These are phyloP conservation scores for Solanum pimpinellifolium DNA, from an alignment of 257 asterid genomes.

Conservation along the genomic window DNA sequence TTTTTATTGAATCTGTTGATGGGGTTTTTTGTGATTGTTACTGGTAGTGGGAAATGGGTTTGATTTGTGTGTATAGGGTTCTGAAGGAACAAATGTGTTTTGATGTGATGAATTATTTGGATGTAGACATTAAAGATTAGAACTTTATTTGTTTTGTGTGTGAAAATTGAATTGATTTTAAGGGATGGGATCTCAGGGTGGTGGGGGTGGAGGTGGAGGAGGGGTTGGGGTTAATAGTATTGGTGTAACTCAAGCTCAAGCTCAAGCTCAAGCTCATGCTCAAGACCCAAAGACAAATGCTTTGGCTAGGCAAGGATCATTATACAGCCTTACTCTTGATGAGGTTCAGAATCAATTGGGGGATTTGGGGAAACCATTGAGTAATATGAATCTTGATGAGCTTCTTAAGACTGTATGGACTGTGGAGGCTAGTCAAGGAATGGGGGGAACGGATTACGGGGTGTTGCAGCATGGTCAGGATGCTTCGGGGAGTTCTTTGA, in stretches of 20 bases:
- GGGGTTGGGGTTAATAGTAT: neutral
- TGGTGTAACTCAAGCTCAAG: neutral
- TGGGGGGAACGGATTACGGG: constrained; percentile 23
- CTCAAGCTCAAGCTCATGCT: neutral
- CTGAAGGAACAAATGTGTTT: neutral
- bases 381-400: constrained; percentile 92
- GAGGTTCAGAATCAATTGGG: constrained; percentile 86
- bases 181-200: constrained; percentile 74
- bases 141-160: neutral
- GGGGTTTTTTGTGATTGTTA: neutral
- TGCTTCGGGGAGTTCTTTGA: constrained; percentile 15
- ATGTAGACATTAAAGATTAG: neutral
- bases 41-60: neutral
- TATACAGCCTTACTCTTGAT: constrained; percentile 78
- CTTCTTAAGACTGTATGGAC: constrained; percentile 74
- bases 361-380: constrained; percentile 71
- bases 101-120: neutral
- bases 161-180: neutral
- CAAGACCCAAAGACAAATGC: constrained; percentile 27
- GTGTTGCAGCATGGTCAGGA: constrained; percentile 14
- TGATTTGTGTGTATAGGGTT: neutral
- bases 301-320: constrained; percentile 60
- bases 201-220: constrained; percentile 28
- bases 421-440: constrained; percentile 50
- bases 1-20: neutral